Base-by-base conservation (phyloP, 108 stramenopile genomes). In the Fistulifera pelliculosa region DNA sequence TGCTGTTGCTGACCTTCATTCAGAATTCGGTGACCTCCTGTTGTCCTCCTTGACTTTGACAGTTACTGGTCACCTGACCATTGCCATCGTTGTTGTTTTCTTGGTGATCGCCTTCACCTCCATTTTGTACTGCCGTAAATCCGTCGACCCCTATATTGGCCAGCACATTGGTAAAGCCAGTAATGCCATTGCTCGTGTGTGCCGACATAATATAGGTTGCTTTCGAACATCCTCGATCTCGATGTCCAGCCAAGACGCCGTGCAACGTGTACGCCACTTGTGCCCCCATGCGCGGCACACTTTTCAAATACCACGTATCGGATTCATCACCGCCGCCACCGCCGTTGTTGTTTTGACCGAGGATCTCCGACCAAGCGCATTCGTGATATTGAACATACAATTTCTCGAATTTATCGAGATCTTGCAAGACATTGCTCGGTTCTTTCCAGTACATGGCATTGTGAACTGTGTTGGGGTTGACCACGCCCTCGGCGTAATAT, bases 201-300 rank as follows among this genome's bases (percentile, higher is more conserved):
- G 21, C 16, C 21, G 44, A 45, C 23, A 70, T 70, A 45, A 75
- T 75, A 27, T 61, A 75, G 1, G 60, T 65, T 1, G 25, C 23
- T 41, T 51, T 45, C 18, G 19, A 39, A 44, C 74, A 64, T 12
- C 44, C 56, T 3, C 38, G 23, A 39, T 39, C 47, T n/a, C 25
- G 3, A 19, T 21, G 38, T 41, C 66, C 71, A 27, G 49, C 52
- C 13, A 80, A 57, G 11, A 73, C 42, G 26, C 83, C 77, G 38
- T 78, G 75, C 0, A 85, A 57, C 3, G 68, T 64, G 48, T 64
- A 85, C 1, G 79, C 79, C 0, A 79, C 77, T 47, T 85, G 78
- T 45, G 79, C 83, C 22, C 74, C 49, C 38, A 71, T 71, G 1
- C 24, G 14, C 49, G 63, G 76, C 0, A 75, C 74, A 7, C 56